Evolutionary conservation across 2,329 filamentous ascomycete species (phyloP).

Genomic region (Fonsecaea pedrosoi): DNA sequence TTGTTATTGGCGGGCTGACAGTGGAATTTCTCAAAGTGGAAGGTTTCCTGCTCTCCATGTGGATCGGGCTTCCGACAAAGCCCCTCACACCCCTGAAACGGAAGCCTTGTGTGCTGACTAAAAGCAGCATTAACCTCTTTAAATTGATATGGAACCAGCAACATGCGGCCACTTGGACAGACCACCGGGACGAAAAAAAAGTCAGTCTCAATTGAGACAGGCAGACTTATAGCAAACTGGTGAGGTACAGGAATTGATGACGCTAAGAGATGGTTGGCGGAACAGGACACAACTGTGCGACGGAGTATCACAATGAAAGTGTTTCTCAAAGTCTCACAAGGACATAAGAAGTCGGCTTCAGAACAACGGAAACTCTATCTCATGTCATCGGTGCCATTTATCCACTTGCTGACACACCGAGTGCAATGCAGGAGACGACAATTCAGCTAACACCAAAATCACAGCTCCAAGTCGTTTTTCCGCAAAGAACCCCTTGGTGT

Average conservation of each 20-base stretch:
- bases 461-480: not conserved
- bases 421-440: not conserved
- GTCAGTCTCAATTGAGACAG: too few species aligned
- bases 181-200: too few species aligned
- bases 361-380: not conserved
- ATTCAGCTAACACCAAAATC: not conserved
- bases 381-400: not conserved
- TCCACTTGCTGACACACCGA: not conserved
- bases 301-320: too few species aligned
- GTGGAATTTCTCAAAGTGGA: not conserved
- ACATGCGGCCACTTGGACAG: too few species aligned
- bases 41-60: not conserved
- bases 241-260: too few species aligned
- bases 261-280: too few species aligned
- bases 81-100: not conserved
- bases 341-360: not conserved
- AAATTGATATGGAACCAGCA: too few species aligned
- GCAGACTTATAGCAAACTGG: too few species aligned
- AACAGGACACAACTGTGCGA: too few species aligned
- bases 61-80: not conserved
- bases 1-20: not conserved
- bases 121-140: not conserved
- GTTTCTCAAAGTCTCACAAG: not conserved
- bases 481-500: not conserved
- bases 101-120: constrained; percentile 3